phyloP scores from a whole-genome alignment of 202 grass and related monocot species.

The Panicum virgatum region DNA sequence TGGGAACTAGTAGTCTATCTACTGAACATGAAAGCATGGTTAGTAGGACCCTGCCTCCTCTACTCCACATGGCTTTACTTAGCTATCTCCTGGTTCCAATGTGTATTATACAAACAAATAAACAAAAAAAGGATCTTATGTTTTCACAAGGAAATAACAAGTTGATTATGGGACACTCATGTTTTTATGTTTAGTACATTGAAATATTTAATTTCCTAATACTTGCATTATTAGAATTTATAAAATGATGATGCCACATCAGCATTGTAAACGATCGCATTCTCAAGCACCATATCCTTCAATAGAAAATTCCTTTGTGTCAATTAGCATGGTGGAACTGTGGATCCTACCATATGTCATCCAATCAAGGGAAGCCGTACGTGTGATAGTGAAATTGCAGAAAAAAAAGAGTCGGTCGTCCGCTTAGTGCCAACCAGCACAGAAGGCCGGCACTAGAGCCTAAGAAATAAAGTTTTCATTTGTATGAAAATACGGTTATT shows the following conservation, averaged over 20 bases:
- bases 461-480: constrained; percentile 5
- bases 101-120: too few relatives aligned
- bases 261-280: not conserved
- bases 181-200: not conserved
- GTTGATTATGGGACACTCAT: too few relatives aligned
- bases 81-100: not conserved
- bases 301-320: not conserved
- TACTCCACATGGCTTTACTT: not conserved
- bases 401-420: not conserved
- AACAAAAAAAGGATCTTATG: too few relatives aligned
- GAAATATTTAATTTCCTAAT: not conserved
- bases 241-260: not conserved
- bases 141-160: not conserved
- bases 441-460: constrained; percentile 40
- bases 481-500: constrained; percentile 12
- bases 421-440: constrained; percentile 26
- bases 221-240: not conserved
- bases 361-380: constrained; percentile 38
- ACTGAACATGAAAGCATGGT: not conserved
- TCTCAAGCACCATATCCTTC: not conserved
- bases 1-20: not conserved
- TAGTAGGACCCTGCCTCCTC: not conserved
- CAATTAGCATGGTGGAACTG: not conserved
- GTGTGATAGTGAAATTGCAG: constrained; percentile 45
- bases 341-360: not conserved